Conservation (phyloP, 371 early-diverging fungal species). For the Mucor velutinosus region DNA sequence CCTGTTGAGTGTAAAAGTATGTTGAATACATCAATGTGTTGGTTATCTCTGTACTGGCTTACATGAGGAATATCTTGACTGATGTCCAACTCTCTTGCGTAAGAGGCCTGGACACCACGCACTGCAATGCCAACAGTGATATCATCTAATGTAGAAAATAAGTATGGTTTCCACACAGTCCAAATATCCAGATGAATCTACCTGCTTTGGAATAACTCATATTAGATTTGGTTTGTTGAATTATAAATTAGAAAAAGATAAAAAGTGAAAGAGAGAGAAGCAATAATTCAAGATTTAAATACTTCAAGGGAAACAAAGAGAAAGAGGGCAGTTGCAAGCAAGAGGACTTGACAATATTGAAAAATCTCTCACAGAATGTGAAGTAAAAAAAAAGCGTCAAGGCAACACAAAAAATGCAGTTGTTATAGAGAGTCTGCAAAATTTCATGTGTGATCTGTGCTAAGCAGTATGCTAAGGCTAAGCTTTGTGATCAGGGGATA, state of each 20-base stretch:
- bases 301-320: constrained; percentile 5
- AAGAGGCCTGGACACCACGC: constrained; percentile 36
- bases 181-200: neutral
- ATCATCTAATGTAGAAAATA: constrained; percentile 10
- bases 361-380: neutral
- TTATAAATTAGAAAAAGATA: neutral
- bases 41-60: constrained; percentile 3
- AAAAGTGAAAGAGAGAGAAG: constrained; percentile 3
- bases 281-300: neutral
- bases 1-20: constrained; percentile 14
- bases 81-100: constrained; percentile 33
- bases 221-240: neutral
- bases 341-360: neutral
- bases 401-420: neutral
- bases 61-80: constrained; percentile 33
- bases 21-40: neutral
- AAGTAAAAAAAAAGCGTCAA: neutral
- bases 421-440: neutral
- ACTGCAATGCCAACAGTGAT: constrained; percentile 23
- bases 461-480: constrained; percentile 3
- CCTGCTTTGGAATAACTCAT: constrained; percentile 16
- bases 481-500: neutral
- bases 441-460: neutral
- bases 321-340: neutral
- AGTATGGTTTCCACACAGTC: neutral